Percentiles rank a stretch among this genome's conserved stretches.
phyloP scores from a whole-genome alignment of 2,329 filamentous ascomycete species.

The Penicillium italicum region DNA sequence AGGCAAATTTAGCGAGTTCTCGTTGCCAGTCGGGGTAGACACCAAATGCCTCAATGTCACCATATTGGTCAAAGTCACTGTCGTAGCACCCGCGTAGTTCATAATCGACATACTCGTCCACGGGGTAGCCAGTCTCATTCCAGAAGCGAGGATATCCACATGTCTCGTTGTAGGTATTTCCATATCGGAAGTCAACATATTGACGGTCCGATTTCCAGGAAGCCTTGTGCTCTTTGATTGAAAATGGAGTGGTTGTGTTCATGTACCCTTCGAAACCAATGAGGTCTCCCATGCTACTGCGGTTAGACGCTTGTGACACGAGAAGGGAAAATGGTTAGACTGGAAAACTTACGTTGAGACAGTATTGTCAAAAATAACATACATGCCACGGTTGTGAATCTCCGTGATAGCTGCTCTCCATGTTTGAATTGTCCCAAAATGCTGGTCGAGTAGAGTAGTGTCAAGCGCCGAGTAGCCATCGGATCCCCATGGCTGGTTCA shows the following conservation, averaged over 20 bases:
- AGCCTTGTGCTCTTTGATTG: conserved; percentile 54
- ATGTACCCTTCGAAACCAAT: conserved; percentile 60
- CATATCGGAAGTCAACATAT: conserved; percentile 58
- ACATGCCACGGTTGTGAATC: conserved; percentile 62
- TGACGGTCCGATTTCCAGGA: conserved; percentile 53
- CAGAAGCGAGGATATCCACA: conserved; percentile 62
- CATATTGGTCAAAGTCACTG: conserved; percentile 64
- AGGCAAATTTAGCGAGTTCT: conserved; percentile 63
- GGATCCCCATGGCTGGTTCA: conserved; percentile 62
- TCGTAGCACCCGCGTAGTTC: conserved; percentile 56
- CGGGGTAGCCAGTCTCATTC: conserved; percentile 54
- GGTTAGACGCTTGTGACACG: neutral
- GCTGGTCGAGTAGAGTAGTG: conserved; percentile 60
- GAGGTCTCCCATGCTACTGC: conserved; percentile 52
- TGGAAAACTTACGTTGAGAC: conserved; percentile 53
- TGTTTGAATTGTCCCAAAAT: conserved; percentile 57
- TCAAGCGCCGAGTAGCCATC: conserved; percentile 61
- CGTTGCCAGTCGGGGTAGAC: conserved; percentile 61
- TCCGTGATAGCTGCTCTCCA: conserved; percentile 58
- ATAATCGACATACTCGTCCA: conserved; percentile 47
- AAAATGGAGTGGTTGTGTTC: conserved; percentile 57
- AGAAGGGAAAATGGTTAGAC: neutral
- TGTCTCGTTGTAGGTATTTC: conserved; percentile 52
- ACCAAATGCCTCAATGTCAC: conserved; percentile 62
- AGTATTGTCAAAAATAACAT: conserved; percentile 64